Conservation (phyloP, 2,329 filamentous ascomycete species). For the Fusarium robinianum region DNA sequence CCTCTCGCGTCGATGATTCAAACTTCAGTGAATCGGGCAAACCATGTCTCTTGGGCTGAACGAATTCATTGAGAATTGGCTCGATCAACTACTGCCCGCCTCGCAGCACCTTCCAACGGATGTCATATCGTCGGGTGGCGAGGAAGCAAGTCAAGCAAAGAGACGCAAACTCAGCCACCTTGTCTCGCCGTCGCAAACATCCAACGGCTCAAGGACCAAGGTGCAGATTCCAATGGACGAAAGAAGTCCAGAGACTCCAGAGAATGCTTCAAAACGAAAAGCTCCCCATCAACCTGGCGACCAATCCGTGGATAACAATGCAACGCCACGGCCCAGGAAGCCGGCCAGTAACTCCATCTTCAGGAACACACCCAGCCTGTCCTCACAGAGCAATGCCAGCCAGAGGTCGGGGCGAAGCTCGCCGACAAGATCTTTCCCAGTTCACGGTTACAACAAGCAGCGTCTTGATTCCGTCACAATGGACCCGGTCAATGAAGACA, state of each 20-base stretch:
- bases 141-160: background rate
- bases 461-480: slow-evolving; percentile 2
- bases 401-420: slow-evolving; percentile 1
- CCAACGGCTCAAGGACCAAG: too few species aligned
- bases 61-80: slow-evolving; percentile 2
- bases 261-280: background rate
- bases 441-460: slow-evolving; percentile 1
- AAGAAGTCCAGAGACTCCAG: background rate
- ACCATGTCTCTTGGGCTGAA: background rate
- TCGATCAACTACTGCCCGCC: background rate
- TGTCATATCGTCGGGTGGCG: background rate
- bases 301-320: slow-evolving; percentile 2
- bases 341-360: slow-evolving; percentile 1
- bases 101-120: background rate
- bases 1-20: background rate
- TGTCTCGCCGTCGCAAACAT: background rate
- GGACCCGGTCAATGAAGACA: slow-evolving; percentile 1
- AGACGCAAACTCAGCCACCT: background rate
- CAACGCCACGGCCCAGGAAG: slow-evolving; percentile 5
- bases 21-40: background rate
- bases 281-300: background rate
- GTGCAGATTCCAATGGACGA: background rate
- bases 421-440: background rate
- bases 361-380: slow-evolving; percentile 2
- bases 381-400: slow-evolving; percentile 4